Conservation (phyloP, 164 flowering plant species). For the grape (Vitis vinifera) region ASM3070453v1 NC_081817.1:28486001-28486500, state of each 20-base stretch:
- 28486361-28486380: conserved; percentile 41
- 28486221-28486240: conserved; percentile 74
- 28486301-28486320: conserved; percentile 48
- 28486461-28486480: conserved; percentile 60
- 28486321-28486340: conserved; percentile 12
- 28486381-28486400: conserved; percentile 57
- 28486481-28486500: conserved; percentile 31
- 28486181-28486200: conserved; percentile 57
- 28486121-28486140: conserved; percentile 60
- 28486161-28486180: conserved; percentile 42
- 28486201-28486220: conserved; percentile 60
- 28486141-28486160: conserved; percentile 74
- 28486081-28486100: conserved; percentile 7
- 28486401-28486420: conserved; percentile 42
- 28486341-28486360: conserved; percentile 52
- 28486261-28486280: conserved; percentile 41
- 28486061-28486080: conserved; percentile 59
- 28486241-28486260: conserved; percentile 67
- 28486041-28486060: too few species aligned
- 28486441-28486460: conserved; percentile 20
- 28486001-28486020: too few species aligned
- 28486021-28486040: too few species aligned
- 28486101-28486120: conserved; percentile 17
- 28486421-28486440: conserved; percentile 64
- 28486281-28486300: conserved; percentile 59